Conservation (phyloP, 352 stramenopile genomes). For the Peronospora tabacina region DNA sequence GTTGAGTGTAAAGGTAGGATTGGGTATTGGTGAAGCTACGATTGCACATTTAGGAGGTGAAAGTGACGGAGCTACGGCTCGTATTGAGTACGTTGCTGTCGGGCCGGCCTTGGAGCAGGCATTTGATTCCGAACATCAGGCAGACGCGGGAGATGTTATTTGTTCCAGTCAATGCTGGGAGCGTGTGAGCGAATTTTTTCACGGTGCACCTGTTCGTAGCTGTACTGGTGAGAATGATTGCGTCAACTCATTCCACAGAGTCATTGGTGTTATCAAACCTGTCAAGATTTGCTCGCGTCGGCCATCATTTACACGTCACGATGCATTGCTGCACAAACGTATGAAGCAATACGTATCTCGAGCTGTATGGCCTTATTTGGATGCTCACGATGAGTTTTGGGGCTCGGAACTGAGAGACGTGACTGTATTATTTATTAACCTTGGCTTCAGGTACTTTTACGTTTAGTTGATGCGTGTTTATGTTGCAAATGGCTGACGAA, state of each 20-base stretch:
- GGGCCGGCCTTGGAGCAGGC: conserved; percentile 87
- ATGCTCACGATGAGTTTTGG: conserved; percentile 90
- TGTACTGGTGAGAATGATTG: conserved; percentile 4
- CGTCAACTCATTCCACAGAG: conserved; percentile 42
- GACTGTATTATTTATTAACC: conserved; percentile 91
- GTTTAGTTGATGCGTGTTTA: background rate
- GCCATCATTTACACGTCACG: conserved; percentile 68
- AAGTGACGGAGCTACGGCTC: conserved; percentile 63
- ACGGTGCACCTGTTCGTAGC: conserved; percentile 31
- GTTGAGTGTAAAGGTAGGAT: conserved; percentile 92
- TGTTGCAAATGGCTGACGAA: background rate
- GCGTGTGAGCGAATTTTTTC: conserved; percentile 57
- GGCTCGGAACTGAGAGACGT: conserved; percentile 87
- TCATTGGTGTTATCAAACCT: conserved; percentile 44
- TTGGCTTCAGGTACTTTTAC: conserved; percentile 75
- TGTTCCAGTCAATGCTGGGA: conserved; percentile 80
- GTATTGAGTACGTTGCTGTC: conserved; percentile 90
- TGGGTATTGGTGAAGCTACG: conserved; percentile 83
- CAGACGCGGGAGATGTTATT: conserved; percentile 85
- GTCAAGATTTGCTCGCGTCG: conserved; percentile 64
- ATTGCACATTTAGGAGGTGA: conserved; percentile 87
- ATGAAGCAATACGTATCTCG: conserved; percentile 90
- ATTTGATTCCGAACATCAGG: conserved; percentile 84
- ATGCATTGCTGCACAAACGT: conserved; percentile 67
- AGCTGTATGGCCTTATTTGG: conserved; percentile 88